These are phyloP conservation scores for Leccinum rimulosum DNA, from an alignment of 768 basidiomycete species.

Conservation along the genomic window DNA sequence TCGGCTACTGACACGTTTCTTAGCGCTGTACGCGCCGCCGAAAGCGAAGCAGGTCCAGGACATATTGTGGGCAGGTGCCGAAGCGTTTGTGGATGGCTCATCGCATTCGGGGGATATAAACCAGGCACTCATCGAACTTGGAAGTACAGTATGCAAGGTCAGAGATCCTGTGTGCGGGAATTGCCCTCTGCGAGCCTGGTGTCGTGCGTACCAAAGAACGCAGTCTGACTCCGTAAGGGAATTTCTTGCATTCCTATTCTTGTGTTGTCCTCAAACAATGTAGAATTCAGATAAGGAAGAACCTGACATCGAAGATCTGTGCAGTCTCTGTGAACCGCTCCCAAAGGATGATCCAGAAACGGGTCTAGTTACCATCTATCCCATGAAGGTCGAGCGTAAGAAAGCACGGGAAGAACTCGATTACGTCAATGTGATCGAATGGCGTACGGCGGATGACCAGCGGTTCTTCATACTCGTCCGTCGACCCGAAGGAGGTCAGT, in stretches of 20 bases:
- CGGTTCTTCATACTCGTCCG: slow-evolving; percentile 75
- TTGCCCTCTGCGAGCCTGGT: slow-evolving; percentile 73
- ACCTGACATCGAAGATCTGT: slow-evolving; percentile 76
- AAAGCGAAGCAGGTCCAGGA: slow-evolving; percentile 78
- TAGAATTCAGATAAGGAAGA: slow-evolving; percentile 12
- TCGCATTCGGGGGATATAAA: slow-evolving; percentile 79
- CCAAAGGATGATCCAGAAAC: slow-evolving; percentile 23
- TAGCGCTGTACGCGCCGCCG: slow-evolving; percentile 79
- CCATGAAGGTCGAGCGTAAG: slow-evolving; percentile 83
- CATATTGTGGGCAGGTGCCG: slow-evolving; percentile 79
- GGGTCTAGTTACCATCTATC: slow-evolving; percentile 66
- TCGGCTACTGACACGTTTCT: slow-evolving; percentile 76
- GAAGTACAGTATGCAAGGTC: slow-evolving; percentile 89
- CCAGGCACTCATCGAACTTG: slow-evolving; percentile 92
- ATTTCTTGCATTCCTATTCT: not conserved
- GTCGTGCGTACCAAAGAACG: slow-evolving; percentile 53
- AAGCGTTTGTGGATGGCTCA: slow-evolving; percentile 56
- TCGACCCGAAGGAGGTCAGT: slow-evolving; percentile 78
- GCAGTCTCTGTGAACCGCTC: slow-evolving; percentile 64
- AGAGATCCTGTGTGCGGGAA: slow-evolving; percentile 68
- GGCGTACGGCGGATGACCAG: slow-evolving; percentile 44
- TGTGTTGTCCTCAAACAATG: not conserved
- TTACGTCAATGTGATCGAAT: slow-evolving; percentile 83
- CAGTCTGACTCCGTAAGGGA: slow-evolving; percentile 14
- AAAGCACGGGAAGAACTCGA: slow-evolving; percentile 83